These are phyloP conservation scores for Dioscorea cayenensis DNA, from an alignment of 116 monocot species.

Conservation along the genomic window DNA sequence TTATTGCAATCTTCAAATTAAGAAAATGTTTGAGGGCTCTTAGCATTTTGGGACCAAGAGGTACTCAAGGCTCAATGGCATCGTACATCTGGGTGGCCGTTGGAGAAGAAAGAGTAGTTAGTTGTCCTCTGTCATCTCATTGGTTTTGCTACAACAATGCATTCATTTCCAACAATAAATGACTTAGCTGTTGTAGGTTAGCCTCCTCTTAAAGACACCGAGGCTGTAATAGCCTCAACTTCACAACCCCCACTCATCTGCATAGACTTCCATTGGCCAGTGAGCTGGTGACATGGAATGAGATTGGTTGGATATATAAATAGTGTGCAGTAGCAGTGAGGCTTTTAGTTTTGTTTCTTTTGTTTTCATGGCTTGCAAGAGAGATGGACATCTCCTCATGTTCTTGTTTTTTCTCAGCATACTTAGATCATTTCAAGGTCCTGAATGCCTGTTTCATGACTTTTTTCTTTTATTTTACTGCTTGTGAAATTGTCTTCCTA, in stretches of 20 bases:
- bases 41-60: not conserved
- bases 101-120: not conserved
- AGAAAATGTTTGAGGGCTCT: not conserved
- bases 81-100: not conserved
- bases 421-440: slow-evolving; percentile 45
- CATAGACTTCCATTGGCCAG: not conserved
- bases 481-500: no score
- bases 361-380: slow-evolving; percentile 15
- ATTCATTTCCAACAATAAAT: slow-evolving; percentile 52
- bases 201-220: slow-evolving; percentile 8
- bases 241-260: slow-evolving; percentile 1
- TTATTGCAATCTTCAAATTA: no score
- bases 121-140: not conserved
- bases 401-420: slow-evolving; percentile 38
- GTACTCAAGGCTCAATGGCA: no score
- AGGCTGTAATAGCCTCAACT: not conserved
- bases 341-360: slow-evolving; percentile 23
- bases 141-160: not conserved
- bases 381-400: slow-evolving; percentile 21
- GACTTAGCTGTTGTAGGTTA: slow-evolving; percentile 9
- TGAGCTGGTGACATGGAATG: no score
- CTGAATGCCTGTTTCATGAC: not conserved
- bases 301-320: not conserved
- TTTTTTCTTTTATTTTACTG: no score
- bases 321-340: not conserved